Conservation (phyloP, 2,329 filamentous ascomycete species). For the Simplicillium sp. region DNA sequence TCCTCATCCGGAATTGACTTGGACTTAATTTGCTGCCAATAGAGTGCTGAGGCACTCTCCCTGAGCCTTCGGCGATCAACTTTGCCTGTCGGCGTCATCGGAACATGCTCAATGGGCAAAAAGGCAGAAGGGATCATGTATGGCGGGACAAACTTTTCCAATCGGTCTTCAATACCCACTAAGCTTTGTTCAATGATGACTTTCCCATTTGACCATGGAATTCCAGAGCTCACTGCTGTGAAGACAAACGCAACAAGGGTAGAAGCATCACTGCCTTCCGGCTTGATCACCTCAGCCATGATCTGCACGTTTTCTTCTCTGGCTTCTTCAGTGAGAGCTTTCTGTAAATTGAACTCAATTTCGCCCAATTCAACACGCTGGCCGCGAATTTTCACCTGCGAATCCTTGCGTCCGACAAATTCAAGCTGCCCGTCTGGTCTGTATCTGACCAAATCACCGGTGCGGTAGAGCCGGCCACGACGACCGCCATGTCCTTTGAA, state of each 20-base stretch:
- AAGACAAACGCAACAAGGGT: background rate
- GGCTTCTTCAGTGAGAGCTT: background rate
- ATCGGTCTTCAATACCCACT: background rate
- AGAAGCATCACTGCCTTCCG: background rate
- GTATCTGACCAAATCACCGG: constrained; percentile 20
- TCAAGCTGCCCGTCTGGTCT: constrained; percentile 19
- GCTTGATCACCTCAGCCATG: background rate
- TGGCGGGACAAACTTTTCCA: background rate
- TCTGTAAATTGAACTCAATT: background rate
- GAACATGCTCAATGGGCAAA: background rate
- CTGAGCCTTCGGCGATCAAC: background rate
- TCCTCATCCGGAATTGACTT: background rate
- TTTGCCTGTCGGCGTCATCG: background rate
- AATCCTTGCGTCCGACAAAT: constrained; percentile 38
- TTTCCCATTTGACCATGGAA: background rate
- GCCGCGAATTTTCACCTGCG: constrained; percentile 44
- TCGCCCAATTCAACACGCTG: constrained; percentile 33
- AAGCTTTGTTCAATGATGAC: too few relatives aligned
- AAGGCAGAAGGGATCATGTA: constrained; percentile 3
- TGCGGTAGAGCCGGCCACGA: constrained; percentile 18
- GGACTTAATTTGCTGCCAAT: background rate
- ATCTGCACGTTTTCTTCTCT: background rate
- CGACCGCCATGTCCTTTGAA: constrained; percentile 6
- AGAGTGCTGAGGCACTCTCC: background rate
- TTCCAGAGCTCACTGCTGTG: background rate